phyloP scores from a whole-genome alignment of 1,284 basidiomycete genomes.

The Moniliella sp. region DNA sequence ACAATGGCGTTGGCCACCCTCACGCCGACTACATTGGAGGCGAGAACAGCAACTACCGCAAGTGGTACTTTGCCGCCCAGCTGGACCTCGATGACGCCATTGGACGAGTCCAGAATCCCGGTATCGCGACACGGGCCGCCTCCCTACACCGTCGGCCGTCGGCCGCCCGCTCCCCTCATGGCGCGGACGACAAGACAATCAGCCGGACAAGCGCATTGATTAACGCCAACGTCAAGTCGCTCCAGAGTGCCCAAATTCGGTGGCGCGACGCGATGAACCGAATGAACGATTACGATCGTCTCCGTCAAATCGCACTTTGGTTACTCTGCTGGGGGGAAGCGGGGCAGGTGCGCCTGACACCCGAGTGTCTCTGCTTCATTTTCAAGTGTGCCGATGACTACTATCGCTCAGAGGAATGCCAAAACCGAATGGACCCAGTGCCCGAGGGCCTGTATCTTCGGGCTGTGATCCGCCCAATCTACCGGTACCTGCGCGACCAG shows the following conservation, averaged over 20 bases:
- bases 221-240: constrained; percentile 53
- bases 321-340: constrained; percentile 95
- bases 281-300: constrained; percentile 93
- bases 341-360: constrained; percentile 89
- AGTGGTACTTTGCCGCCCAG: constrained; percentile 97
- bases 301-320: constrained; percentile 85
- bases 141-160: constrained; percentile 49
- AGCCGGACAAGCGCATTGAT: no score
- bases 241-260: constrained; percentile 58
- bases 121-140: constrained; percentile 58
- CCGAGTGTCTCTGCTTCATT: constrained; percentile 92
- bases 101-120: constrained; percentile 73
- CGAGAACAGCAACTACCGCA: constrained; percentile 35
- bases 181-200: no score
- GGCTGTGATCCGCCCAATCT: constrained; percentile 80
- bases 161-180: no score
- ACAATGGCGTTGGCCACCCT: constrained; percentile 73
- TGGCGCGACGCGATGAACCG: constrained; percentile 97
- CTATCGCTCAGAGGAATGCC: constrained; percentile 85
- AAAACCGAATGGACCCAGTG: constrained; percentile 73
- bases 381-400: constrained; percentile 99
- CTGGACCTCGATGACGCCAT: constrained; percentile 97
- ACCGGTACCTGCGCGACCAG: constrained; percentile 87
- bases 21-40: constrained; percentile 98
- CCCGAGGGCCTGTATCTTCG: constrained; percentile 84